Evolutionary conservation across 371 early-diverging fungal species (phyloP), one percentile per base, ranked within the genome.

Genomic region (Furculomyces boomerangus): DNA sequence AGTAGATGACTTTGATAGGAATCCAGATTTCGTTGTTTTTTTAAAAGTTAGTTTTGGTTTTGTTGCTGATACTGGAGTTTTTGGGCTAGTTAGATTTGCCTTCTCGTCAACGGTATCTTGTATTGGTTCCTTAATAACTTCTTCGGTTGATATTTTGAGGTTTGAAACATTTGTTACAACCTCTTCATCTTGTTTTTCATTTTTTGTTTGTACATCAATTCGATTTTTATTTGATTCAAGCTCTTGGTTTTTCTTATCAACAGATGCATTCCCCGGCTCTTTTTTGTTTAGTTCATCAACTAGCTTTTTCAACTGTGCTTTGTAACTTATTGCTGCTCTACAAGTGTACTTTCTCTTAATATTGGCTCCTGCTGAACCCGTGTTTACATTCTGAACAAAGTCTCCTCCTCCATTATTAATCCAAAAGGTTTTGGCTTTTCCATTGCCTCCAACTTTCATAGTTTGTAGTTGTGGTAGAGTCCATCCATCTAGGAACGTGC

Each of bases 381-480:
- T 37, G 27, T 18, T 24, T 7, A 14, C 5, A 32, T 30, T 51
- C 3, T 62, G 53, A 28, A 64, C 68, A 28, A 60, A 59, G 16
- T 59, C 53, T 0, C 62, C 57, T 16, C 74, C 66, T 2, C 77
- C 78, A 56, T 81, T 69, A 59, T 79, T 80, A 49, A 78, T 71
- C 71, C 91, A 89, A 58, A 81, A 90, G 57, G 86, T 90, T 1
- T 75, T 64, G 8, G 89, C 83, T 29, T 79, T 76, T 28, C 56
- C 55, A 30, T 73, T 71, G 7, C 83, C 83, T 45, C 80, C 76
- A 2, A 76, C 69, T 62, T 92, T 91, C 94, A 95, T 93, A 27
- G 77, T 70, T 26, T 94, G 81, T 37, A 96, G 78, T 68, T 96
- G 97, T 58, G 90, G 90, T 79, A 91, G 81, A 8, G 83, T 78